Base-by-base conservation (phyloP, 345 rosid genomes). In the Hirschfeldia incana region DNA sequence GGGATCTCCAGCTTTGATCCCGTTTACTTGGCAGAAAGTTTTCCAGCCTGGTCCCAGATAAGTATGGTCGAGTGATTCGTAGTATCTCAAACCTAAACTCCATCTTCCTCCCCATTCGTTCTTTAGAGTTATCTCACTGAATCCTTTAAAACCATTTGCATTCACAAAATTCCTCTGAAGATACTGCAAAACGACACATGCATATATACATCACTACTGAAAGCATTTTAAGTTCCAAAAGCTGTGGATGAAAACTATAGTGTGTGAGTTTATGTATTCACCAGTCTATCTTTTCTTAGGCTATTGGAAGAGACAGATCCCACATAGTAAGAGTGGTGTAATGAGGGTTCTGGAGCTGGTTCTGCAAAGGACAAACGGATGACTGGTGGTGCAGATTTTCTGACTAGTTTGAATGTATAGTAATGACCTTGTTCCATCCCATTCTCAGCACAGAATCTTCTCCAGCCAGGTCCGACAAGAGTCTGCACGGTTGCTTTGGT, bases 401-500 rank as follows among this genome's bases (percentile, higher is more conserved):
- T 1, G 61, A 80, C 76, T 10, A 80, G 71, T 75, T 75, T 57
- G 55, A 70, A 57, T 15, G 42, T 63, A 21, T 2, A 75, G 7
- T n/a, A 27, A 3, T 9, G 53, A 75, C 76, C 76, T 37, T 7
- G 26, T 0, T 4, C 32, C 68, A 75, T 53, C 39, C 44, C 62
- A 65, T 80, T 80, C 2, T 3, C 76, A 69, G 2, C 27, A 34
- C 83, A 80, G 68, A 80, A 75, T 1, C 55, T 75, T 53, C 0
- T 57, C 83, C 80, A 75, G 12, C 83, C 83, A 1, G 62, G 44
- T 70, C 32, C 27, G 72, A 13, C 39, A 26, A 5, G 33, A 42
- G 72, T 70, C 0, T 80, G 44, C 68, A 1, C 16, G 67, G 44
- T 15, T 30, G 5, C 1, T 17, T 62, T 7, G 57, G 8, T 36